A percentile compares a stretch with the other conserved stretches of the same genome.
These are phyloP conservation scores for Venturia nashicola DNA, from an alignment of 2,329 filamentous ascomycete genomes.

Conservation along the genomic window DNA sequence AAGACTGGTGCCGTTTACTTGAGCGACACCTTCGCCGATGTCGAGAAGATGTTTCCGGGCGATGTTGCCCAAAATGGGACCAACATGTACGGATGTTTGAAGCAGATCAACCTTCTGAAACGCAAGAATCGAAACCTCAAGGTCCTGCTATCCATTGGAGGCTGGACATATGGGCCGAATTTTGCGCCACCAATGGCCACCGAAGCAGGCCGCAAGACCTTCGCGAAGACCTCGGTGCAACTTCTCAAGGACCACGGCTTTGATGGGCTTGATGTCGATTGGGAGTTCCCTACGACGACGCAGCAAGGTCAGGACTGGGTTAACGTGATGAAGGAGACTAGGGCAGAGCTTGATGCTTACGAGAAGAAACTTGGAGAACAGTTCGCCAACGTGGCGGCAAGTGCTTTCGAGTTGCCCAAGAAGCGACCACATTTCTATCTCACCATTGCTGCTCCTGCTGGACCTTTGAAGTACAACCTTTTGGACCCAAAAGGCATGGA, in stretches of 20 bases:
- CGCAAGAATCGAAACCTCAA: conserved; percentile 66
- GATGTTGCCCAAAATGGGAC: conserved; percentile 59
- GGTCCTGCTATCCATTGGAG: conserved; percentile 70
- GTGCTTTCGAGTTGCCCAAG: conserved; percentile 22
- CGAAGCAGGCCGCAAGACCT: conserved; percentile 46
- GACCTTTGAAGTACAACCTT: conserved; percentile 29
- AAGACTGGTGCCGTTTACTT: conserved; percentile 65
- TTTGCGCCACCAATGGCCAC: conserved; percentile 59
- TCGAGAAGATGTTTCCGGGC: conserved; percentile 53
- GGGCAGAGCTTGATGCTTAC: conserved; percentile 28
- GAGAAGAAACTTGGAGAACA: conserved; percentile 19
- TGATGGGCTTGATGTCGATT: conserved; percentile 36
- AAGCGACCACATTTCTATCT: conserved; percentile 28
- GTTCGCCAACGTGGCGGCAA: conserved; percentile 13
- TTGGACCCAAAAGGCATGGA: conserved; percentile 30
- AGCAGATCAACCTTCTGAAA: conserved; percentile 67
- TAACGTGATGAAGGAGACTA: conserved; percentile 25
- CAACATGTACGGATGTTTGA: conserved; percentile 66
- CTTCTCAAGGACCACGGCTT: conserved; percentile 74
- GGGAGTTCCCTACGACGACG: conserved; percentile 32
- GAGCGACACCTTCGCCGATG: conserved; percentile 57
- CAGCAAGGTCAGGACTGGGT: conserved; percentile 29
- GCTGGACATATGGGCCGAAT: conserved; percentile 69
- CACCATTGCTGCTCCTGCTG: conserved; percentile 32
- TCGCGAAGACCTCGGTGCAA: conserved; percentile 60